These are phyloP conservation scores for Russula olivacea DNA, from an alignment of 768 basidiomycete genomes.

Conservation along the genomic window DNA sequence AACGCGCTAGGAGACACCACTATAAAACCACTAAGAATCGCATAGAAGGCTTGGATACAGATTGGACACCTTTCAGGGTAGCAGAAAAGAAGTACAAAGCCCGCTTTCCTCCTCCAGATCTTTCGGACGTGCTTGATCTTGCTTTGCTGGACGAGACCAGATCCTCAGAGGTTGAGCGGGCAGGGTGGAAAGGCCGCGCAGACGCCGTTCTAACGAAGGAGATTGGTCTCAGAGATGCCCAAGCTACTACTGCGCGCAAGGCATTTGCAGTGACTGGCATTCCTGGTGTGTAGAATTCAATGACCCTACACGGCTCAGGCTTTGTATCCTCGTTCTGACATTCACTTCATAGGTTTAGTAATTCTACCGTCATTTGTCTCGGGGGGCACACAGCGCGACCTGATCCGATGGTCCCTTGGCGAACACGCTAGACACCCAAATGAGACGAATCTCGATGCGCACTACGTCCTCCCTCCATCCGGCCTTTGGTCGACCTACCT, in stretches of 20 bases:
- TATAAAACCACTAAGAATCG: conserved; percentile 56
- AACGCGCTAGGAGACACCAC: conserved; percentile 51
- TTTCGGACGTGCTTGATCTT: conserved; percentile 63
- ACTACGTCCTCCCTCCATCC: conserved; percentile 67
- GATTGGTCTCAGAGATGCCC: conserved; percentile 29
- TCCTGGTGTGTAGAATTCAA: conserved; percentile 35
- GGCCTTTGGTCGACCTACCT: conserved; percentile 74
- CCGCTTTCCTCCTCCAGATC: conserved; percentile 70
- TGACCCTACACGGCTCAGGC: background rate
- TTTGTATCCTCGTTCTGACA: conserved; percentile 33
- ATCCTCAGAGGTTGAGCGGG: conserved; percentile 38
- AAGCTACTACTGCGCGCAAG: conserved; percentile 21
- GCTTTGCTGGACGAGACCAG: conserved; percentile 41
- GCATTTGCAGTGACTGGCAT: conserved; percentile 48
- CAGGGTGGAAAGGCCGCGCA: conserved; percentile 44
- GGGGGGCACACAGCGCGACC: conserved; percentile 52
- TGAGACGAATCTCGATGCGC: conserved; percentile 83
- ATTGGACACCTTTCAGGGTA: conserved; percentile 70
- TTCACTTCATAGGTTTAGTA: conserved; percentile 59
- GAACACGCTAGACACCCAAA: conserved; percentile 77
- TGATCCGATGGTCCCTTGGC: conserved; percentile 67
- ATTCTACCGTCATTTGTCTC: conserved; percentile 72
- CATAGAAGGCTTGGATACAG: conserved; percentile 37
- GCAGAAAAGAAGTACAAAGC: conserved; percentile 80
- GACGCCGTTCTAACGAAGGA: conserved; percentile 35